These are phyloP conservation scores for Oxyria digyna DNA, from an alignment of 148 eudicot genomes.

Conservation along the genomic window DNA sequence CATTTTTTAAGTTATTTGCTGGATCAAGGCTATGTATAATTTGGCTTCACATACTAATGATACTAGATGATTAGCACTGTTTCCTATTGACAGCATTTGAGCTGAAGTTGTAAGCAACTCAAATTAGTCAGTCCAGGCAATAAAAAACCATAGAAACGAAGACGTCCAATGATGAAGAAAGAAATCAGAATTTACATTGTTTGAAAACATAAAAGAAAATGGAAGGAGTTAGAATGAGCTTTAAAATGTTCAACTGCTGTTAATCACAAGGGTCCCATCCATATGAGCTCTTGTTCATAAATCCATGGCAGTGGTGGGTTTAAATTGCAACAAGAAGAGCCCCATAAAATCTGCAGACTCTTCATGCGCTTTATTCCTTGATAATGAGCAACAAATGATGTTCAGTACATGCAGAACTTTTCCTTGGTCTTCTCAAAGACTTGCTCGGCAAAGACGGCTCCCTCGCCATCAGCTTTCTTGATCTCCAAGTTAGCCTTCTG, in stretches of 20 bases:
- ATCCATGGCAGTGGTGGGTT: neutral
- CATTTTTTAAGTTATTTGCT: too few species aligned
- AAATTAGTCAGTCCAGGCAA: neutral
- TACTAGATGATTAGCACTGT: too few species aligned
- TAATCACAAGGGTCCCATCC: neutral
- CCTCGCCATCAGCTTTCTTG: constrained; percentile 10
- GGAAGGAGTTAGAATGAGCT: neutral
- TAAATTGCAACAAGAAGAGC: neutral
- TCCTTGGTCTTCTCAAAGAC: constrained; percentile 10
- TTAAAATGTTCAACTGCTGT: neutral
- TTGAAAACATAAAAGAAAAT: neutral
- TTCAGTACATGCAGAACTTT: constrained; percentile 7
- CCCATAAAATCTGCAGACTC: neutral
- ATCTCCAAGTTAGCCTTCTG: constrained; percentile 11
- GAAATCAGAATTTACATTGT: neutral
- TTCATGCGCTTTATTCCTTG: constrained; percentile 1
- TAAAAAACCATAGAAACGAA: neutral
- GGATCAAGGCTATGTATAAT: too few species aligned
- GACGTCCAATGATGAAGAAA: neutral
- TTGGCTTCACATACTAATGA: too few species aligned
- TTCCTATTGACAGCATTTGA: neutral
- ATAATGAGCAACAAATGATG: neutral
- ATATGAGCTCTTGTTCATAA: neutral
- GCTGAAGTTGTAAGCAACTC: neutral
- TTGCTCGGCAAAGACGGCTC: constrained; percentile 3